A percentile compares a stretch with the other conserved stretches of the same genome.
These are phyloP conservation scores for Epithele typhae DNA, from an alignment of 768 basidiomycete genomes.

Conservation along the genomic window DNA sequence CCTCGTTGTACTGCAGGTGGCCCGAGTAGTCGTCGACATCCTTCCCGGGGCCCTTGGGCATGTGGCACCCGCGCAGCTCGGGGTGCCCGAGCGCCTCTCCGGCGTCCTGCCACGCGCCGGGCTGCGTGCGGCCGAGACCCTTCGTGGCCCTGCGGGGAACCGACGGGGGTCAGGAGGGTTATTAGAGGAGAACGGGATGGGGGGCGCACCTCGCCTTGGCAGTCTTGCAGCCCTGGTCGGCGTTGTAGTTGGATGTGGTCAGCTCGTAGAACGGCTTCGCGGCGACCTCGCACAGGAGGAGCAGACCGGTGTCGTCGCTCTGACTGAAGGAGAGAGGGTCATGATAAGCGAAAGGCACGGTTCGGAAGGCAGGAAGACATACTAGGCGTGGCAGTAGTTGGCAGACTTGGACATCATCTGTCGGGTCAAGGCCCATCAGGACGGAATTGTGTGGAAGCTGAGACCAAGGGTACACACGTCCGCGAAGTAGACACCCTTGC, in stretches of 20 bases:
- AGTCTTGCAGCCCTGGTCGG: slow-evolving; percentile 45
- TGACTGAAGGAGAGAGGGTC: slow-evolving; percentile 31
- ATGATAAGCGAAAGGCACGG: too few relatives aligned
- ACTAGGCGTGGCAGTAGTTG: slow-evolving; percentile 50
- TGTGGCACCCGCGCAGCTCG: slow-evolving; percentile 48
- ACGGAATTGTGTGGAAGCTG: background rate
- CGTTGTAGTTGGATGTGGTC: slow-evolving; percentile 42
- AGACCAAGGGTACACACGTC: slow-evolving; percentile 36
- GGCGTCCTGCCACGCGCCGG: slow-evolving; percentile 55
- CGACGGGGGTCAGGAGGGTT: background rate
- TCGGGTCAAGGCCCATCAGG: background rate
- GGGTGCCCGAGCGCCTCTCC: slow-evolving; percentile 44
- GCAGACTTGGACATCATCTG: slow-evolving; percentile 70
- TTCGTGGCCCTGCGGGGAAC: slow-evolving; percentile 42
- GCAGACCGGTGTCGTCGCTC: slow-evolving; percentile 47
- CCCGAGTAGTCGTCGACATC: slow-evolving; percentile 26
- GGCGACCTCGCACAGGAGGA: slow-evolving; percentile 59
- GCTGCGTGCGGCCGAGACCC: slow-evolving; percentile 50
- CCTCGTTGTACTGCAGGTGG: slow-evolving; percentile 54
- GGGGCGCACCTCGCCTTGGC: slow-evolving; percentile 27
- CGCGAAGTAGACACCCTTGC: slow-evolving; percentile 63
- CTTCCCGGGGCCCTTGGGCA: slow-evolving; percentile 51
- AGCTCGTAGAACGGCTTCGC: slow-evolving; percentile 52
- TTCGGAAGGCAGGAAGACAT: slow-evolving; percentile 21
- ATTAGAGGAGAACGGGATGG: background rate